Base-by-base conservation (phyloP, 2,329 filamentous ascomycete genomes). In the Pseudocercospora vitis region DNA sequence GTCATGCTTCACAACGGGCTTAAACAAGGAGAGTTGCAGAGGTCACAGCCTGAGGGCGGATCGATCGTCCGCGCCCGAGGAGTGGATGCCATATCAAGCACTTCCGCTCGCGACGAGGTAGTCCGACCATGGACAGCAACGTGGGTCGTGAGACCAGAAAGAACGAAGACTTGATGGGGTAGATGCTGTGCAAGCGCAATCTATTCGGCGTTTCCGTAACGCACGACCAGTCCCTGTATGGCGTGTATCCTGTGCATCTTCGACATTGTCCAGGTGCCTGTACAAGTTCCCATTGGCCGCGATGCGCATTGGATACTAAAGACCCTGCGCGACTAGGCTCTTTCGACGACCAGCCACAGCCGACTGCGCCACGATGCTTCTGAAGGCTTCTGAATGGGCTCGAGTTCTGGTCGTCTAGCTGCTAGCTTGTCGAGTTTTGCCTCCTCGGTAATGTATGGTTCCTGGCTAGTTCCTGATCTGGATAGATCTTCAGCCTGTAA, bases 241-340 rank as follows among this genome's bases (percentile, higher is more conserved):
- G 35, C 35, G 35, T 39, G 35, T 18, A 39, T 39, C 4, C 35
- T 39, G 35, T 39, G 19, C 35, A 39, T 39, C 35, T 19, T 18
- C 35, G 21, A 18, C 35, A 39, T 39, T 39, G 35, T 14, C 35
- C 35, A 39, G 9, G 8, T 18, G 35, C 14, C 14, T 14, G 35
- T 39, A 21, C 31, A 19, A 14, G 16, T 4, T 53, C 19, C 26
- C 26, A 58, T 58, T 58, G 56, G 56, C 32, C 35, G 47, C 4
- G 45, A 53, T 46, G 53, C 56, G 52, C 52, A 53, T 55, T 53
- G 31, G 24, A 53, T 21, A 29, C 24, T 14, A 40, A 3, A 51
- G 45, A 18, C 45, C 45, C 45, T 48, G 45, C 14, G 14, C 19
- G 14, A 19, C 45, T 32, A 32, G 12, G 26, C 45, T 23, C 19